Evolutionary conservation across 768 basidiomycete species (phyloP), one percentile per base, ranked within the genome.

Genomic region (Paxillus ammoniavirescens): DNA sequence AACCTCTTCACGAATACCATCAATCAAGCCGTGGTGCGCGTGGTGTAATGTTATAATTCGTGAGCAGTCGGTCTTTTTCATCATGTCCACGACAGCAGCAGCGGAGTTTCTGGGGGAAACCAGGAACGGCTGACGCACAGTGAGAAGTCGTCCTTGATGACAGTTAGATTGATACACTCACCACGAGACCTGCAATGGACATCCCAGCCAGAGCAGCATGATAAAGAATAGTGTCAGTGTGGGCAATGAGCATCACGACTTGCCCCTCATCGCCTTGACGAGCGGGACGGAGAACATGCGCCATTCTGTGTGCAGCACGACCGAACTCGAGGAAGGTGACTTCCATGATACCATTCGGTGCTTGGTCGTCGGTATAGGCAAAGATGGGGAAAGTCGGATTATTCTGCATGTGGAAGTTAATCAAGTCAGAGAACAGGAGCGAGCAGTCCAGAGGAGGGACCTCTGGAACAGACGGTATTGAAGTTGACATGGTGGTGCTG

Each of bases 231-330:
- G 61, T 67, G 43, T 74, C 72, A 3, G 59, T 49, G 3, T 60
- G 64, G 12, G 73, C 72, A 14, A 75, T 55, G 23, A 73, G 41
- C 37, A 70, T 65, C 5, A 73, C 65, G 8, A 72, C 63, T 31
- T 65, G 50, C 9, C 65, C 64, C 30, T 67, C 63, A 1, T 45
- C 0, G 6, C 64, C 61, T 28, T 49, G 48, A 18, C 56, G 53
- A 6, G 49, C 52, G 12, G 64, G 65, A 12, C 60, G 62, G 15
- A 67, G n/a, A 12, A 42, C 56, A 30, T 67, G 63, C 0, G 70
- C 71, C 3, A 65, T 61, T 18, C 72, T 65, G 42, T 72, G 69
- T 42, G 60, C 57, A 0, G 70, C 73, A n/a, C 61, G 66, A 48
- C 56, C 62, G 3, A 68, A 67, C 41, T 69, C 68, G 2, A 66